Base-by-base conservation (phyloP, 2,329 filamentous ascomycete species). In the Zalaria sp. region DNA sequence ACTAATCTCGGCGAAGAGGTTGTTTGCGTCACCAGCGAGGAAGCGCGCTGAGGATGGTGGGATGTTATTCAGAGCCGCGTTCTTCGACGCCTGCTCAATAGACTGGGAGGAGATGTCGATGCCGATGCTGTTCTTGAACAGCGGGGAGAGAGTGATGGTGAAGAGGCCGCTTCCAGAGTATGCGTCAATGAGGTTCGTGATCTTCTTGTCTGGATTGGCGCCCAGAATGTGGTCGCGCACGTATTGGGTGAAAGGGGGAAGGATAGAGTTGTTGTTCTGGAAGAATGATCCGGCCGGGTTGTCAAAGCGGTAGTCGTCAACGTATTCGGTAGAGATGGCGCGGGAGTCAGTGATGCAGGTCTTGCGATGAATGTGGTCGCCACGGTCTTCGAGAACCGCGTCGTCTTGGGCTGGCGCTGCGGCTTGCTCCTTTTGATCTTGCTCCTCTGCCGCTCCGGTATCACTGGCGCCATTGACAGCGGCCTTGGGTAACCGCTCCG, bases 191-290 rank as follows among this genome's bases (percentile, higher is more conserved):
- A 98, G 79, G 65, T 93, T 87, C 52, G 81, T 83, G 63, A 94
- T 79, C 40, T 64, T 62, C 6, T 52, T 47, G 37, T 49, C 47
- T 36, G 61, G 40, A 52, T 54, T 42, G 56, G 39, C 53, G 26
- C 78, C 79, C 2, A 88, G 69, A 54, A 89, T 83, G 60, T 82
- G 75, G 32, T 82, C 71, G 47, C 86, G 83, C 58, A 96, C 84
- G 67, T 93, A 94, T 50, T 77, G 72, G 9, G 87, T 93, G 63
- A 96, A 93, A 10, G 69, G 65, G 27, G 84, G 78, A 25, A 98
- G 79, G 63, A 98, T 96, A 42, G 87, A 93, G 69, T 96, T 96
- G 73, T 98, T 98, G 72, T 98, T 98, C 59, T 98, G 91, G 75
- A 98, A 98, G 68, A 98, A 98, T 40, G 85, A 79, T 45, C 88